phyloP scores from a whole-genome alignment of 495 filamentous ascomycete genomes.

The Neurospora sp. region DNA sequence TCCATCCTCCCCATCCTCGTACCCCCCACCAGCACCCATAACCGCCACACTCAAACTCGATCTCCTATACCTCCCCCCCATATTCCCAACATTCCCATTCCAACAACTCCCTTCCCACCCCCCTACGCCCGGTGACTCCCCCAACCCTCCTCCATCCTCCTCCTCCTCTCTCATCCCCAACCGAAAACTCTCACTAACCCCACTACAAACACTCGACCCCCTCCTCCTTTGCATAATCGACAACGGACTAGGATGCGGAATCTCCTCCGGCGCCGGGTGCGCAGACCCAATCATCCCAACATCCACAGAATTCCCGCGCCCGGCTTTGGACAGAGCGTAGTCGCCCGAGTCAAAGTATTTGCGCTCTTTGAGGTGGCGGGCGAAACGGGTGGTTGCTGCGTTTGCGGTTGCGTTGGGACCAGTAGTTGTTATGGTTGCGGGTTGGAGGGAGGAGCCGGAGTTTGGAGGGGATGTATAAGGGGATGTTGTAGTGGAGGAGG shows the following conservation, averaged over 20 bases:
- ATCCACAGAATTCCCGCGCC: constrained; percentile 78
- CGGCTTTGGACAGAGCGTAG: constrained; percentile 90
- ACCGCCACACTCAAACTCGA: neutral
- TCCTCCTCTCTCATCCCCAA: neutral
- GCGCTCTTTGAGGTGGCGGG: constrained; percentile 89
- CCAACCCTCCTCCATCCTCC: neutral
- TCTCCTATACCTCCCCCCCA: neutral
- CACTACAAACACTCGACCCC: neutral
- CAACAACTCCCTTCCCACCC: neutral
- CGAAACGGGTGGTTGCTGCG: constrained; percentile 57
- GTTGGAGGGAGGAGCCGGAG: neutral
- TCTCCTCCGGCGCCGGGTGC: constrained; percentile 84
- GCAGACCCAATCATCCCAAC: constrained; percentile 79
- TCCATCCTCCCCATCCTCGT: neutral
- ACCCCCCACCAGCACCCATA: neutral
- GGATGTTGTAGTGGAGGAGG: neutral
- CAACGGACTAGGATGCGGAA: constrained; percentile 53
- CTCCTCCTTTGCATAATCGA: neutral
- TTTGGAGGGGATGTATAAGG: neutral
- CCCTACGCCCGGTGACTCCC: neutral
- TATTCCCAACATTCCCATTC: neutral
- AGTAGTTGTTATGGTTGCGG: neutral
- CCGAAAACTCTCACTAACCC: neutral
- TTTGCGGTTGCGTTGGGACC: constrained; percentile 40
- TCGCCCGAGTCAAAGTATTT: constrained; percentile 97